Percentiles rank a stretch among this genome's conserved stretches.
Conservation (phyloP, 805 yeast species). For the Candida loeiensis region DNA sequence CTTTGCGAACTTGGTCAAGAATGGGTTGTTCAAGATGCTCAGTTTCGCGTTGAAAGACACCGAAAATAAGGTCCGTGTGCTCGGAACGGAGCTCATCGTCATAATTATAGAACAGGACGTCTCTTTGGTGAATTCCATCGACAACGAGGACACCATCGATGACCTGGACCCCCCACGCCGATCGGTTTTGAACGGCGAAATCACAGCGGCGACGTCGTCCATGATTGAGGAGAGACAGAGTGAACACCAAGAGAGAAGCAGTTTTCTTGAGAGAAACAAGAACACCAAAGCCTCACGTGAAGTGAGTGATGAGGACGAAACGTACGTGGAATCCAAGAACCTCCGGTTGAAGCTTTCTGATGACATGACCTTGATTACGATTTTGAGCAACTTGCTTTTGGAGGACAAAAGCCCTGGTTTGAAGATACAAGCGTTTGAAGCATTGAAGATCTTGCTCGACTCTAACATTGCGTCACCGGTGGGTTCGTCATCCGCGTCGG, state of each 20-base stretch:
- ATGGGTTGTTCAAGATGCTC: slow-evolving; percentile 68
- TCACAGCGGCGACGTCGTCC: slow-evolving; percentile 1
- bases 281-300: slow-evolving; percentile 2
- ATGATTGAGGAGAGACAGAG: slow-evolving; percentile 1
- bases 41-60: slow-evolving; percentile 64
- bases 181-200: slow-evolving; percentile 5
- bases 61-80: slow-evolving; percentile 47
- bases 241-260: background rate
- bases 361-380: slow-evolving; percentile 56
- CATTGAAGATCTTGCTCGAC: slow-evolving; percentile 69
- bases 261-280: background rate
- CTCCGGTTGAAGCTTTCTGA: slow-evolving; percentile 38
- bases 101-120: slow-evolving; percentile 84
- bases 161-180: slow-evolving; percentile 24
- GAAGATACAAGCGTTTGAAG: slow-evolving; percentile 80
- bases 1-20: slow-evolving; percentile 57
- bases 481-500: slow-evolving; percentile 4
- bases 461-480: slow-evolving; percentile 39
- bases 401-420: slow-evolving; percentile 67
- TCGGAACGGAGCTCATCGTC: slow-evolving; percentile 78
- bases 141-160: slow-evolving; percentile 28
- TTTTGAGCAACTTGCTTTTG: slow-evolving; percentile 56
- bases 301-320: slow-evolving; percentile 13
- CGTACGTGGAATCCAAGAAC: slow-evolving; percentile 14
- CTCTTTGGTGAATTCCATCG: slow-evolving; percentile 46